A percentile compares a stretch with the other conserved stretches of the same genome.
phyloP scores from a whole-genome alignment of 345 rosid species.

The Eucalyptus regnans region DNA sequence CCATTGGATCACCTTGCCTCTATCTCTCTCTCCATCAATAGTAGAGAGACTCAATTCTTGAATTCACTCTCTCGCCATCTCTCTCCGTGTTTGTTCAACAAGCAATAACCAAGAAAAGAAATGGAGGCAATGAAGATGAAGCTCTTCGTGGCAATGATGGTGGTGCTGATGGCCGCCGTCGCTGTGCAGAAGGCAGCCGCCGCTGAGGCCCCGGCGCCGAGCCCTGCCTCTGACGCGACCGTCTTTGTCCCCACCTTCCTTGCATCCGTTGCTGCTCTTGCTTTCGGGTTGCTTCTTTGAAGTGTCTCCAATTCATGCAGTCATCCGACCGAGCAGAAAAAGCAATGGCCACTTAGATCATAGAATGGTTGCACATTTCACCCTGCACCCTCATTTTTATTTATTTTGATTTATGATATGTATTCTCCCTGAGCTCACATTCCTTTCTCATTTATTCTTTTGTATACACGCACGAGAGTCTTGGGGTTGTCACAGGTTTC shows the following conservation, averaged over 20 bases:
- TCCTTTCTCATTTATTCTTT: not conserved
- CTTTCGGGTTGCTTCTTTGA: slow-evolving; percentile 2
- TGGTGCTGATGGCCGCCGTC: not conserved
- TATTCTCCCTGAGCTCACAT: not conserved
- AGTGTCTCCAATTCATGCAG: not conserved
- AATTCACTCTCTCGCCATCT: not conserved
- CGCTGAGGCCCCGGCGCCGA: slow-evolving; percentile 6
- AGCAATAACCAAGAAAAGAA: not conserved
- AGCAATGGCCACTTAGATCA: not conserved
- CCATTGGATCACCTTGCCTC: not conserved
- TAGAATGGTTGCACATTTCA: not conserved
- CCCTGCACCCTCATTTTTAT: not conserved
- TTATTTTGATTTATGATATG: not conserved
- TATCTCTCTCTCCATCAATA: not conserved
- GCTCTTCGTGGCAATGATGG: not conserved
- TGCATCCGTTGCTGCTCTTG: slow-evolving; percentile 1
- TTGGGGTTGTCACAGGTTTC: not conserved
- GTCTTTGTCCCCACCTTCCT: not conserved
- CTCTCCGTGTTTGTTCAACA: not conserved
- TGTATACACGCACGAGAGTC: not conserved
- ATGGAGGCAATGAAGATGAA: slow-evolving; percentile 10
- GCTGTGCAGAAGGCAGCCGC: slow-evolving; percentile 2
- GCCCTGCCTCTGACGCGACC: slow-evolving; percentile 4
- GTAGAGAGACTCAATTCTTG: not conserved
- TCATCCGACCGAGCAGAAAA: not conserved